Evolutionary conservation across 2,329 filamentous ascomycete genomes (phyloP), one percentile per base, ranked within the genome.

Genomic region (Xylaria sp.): DNA sequence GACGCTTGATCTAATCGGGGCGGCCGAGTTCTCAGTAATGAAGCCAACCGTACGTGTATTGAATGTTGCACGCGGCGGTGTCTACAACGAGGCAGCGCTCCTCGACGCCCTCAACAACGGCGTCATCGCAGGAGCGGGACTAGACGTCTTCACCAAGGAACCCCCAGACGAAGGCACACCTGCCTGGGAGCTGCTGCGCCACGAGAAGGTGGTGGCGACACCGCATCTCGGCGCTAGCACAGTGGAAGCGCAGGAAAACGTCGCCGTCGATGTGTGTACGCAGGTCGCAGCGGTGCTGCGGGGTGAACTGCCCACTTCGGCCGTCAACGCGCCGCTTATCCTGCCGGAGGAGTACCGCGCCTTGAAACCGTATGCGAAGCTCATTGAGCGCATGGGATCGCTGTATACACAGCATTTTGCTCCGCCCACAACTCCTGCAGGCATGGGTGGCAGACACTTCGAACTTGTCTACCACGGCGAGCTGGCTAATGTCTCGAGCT

Each of bases 271-370:
- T 68, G 91, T 94, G 8, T 94, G 91, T 74, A 88, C 89, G 33
- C 91, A 95, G 76, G 90, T 93, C 11, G 81, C 90, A 0, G 84
- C 88, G 60, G 91, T 94, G 41, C 79, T 95, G 2, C 80, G 82
- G 0, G 91, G 91, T 3, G 88, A 89, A 0, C 80, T 93, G 1
- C 91, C 91, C 0, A 90, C 90, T 1, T 87, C 84, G 19, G 90
- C 91, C 4, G 91, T 94, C 71, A 94, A 95, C 66, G 91, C 90
- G 0, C 91, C 91, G 4, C 83, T 94, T 55, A 94, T 94, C 64
- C 79, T 93, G 15, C 90, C 90, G 0, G 90, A 93, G 65, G 91
- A 94, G 75, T 93, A 92, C 72, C 83, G 87, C 64, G 91, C 89
- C 62, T 80, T 94, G 4, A 88, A 91, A 69, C 91, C 91, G 0